A percentile compares a stretch with the other conserved stretches of the same genome.
These are phyloP conservation scores for Drechslera avenae DNA, from an alignment of 2,329 filamentous ascomycete genomes.

Conservation along the genomic window DNA sequence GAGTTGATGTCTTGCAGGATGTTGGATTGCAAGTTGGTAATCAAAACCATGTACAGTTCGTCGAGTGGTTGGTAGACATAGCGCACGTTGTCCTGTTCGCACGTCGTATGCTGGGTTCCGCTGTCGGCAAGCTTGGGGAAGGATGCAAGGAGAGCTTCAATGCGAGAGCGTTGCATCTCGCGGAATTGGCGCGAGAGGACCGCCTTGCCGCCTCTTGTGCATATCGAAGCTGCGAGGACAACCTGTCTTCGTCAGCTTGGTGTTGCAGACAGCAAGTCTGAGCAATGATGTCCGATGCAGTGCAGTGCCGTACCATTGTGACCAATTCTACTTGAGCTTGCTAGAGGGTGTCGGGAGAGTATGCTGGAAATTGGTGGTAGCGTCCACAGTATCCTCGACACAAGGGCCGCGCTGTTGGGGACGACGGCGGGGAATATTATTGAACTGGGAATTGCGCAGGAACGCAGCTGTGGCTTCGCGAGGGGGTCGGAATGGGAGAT, in stretches of 20 bases:
- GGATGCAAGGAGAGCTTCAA: slow-evolving; percentile 93
- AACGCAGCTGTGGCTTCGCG: slow-evolving; percentile 5
- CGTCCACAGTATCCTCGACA: slow-evolving; percentile 2
- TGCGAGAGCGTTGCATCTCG: slow-evolving; percentile 94
- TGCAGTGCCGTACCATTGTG: slow-evolving; percentile 37
- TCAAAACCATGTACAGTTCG: slow-evolving; percentile 99
- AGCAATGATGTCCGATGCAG: background rate
- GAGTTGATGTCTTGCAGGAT: slow-evolving; percentile 99
- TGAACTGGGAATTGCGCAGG: slow-evolving; percentile 17
- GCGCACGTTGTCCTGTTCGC: slow-evolving; percentile 98
- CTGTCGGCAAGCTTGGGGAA: slow-evolving; percentile 98
- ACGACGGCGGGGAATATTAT: slow-evolving; percentile 29
- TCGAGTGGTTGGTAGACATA: slow-evolving; percentile 99
- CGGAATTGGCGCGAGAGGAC: slow-evolving; percentile 97
- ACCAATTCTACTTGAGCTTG: slow-evolving; percentile 12
- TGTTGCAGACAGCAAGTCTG: slow-evolving; percentile 7
- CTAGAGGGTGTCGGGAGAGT: background rate
- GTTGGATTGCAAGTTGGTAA: slow-evolving; percentile 99
- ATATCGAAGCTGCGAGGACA: slow-evolving; percentile 97
- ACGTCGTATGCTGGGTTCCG: slow-evolving; percentile 94
- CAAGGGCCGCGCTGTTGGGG: slow-evolving; percentile 13
- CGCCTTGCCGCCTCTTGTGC: slow-evolving; percentile 96
- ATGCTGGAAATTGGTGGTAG: background rate
- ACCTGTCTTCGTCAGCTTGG: slow-evolving; percentile 64
- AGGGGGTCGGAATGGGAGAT: background rate